A percentile compares a stretch with the other conserved stretches of the same genome.
These are phyloP conservation scores for Peziza echinospora DNA, from an alignment of 495 filamentous ascomycete genomes.

Conservation along the genomic window DNA sequence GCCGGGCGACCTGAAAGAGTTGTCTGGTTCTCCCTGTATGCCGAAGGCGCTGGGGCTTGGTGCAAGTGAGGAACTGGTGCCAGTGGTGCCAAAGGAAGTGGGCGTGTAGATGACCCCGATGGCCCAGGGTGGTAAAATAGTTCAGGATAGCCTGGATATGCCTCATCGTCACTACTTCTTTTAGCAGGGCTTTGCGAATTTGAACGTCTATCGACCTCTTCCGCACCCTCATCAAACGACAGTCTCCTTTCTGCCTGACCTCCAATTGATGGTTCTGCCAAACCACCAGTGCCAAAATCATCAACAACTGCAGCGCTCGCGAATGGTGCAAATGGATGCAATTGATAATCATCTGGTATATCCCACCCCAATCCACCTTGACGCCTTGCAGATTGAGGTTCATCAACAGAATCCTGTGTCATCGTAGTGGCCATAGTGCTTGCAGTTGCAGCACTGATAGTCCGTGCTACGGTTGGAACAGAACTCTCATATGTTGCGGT, in stretches of 20 bases:
- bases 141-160: conserved; percentile 64
- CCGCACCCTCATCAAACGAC: conserved; percentile 91
- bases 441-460: conserved; percentile 12
- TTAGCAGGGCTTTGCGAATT: conserved; percentile 26
- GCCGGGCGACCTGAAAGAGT: no score
- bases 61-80: no score
- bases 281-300: conserved; percentile 63
- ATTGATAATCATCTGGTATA: conserved; percentile 28
- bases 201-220: conserved; percentile 36
- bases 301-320: conserved; percentile 40
- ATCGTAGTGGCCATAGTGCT: conserved; percentile 24
- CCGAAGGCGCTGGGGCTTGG: no score
- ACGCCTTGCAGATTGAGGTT: conserved; percentile 7
- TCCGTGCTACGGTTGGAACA: conserved; percentile 15
- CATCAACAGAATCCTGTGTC: conserved; percentile 4
- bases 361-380: conserved; percentile 19
- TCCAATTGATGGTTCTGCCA: conserved; percentile 40
- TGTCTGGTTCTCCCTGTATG: no score
- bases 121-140: conserved; percentile 57
- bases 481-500: conserved; percentile 23
- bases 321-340: conserved; percentile 38
- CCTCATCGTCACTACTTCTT: conserved; percentile 27
- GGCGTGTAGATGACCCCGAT: conserved; percentile 3
- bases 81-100: conserved; percentile 1
- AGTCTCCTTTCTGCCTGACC: conserved; percentile 37